Evolutionary conservation across 2,329 filamentous ascomycete genomes (phyloP).

Genomic region (Cladosporium cucumerinum): DNA sequence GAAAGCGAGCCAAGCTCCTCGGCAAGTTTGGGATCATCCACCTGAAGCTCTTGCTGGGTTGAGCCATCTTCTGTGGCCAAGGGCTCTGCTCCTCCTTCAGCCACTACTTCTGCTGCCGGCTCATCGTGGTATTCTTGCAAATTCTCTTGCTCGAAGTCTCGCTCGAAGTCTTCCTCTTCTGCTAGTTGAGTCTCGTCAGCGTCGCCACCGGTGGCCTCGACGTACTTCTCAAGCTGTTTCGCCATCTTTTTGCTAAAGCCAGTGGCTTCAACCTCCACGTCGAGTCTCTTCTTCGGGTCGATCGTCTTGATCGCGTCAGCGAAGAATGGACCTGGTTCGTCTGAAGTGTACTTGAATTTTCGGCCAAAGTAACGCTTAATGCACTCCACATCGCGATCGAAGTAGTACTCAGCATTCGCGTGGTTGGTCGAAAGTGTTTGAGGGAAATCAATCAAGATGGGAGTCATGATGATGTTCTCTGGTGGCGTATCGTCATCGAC

Average conservation of each 20-base stretch:
- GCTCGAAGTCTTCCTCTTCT: constrained; percentile 32
- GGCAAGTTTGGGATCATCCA: constrained; percentile 25
- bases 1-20: constrained; percentile 25
- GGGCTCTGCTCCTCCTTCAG: constrained; percentile 17
- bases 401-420: constrained; percentile 91
- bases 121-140: constrained; percentile 38
- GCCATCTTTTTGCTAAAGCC: constrained; percentile 97
- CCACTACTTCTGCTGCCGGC: constrained; percentile 9
- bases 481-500: constrained; percentile 27
- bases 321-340: constrained; percentile 80
- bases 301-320: constrained; percentile 75
- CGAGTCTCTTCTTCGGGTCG: constrained; percentile 67
- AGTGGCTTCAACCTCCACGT: constrained; percentile 85
- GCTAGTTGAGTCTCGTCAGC: constrained; percentile 33
- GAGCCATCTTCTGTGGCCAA: constrained; percentile 18
- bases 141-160: constrained; percentile 36
- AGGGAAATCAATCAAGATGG: constrained; percentile 93
- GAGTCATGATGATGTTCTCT: constrained; percentile 59
- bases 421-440: constrained; percentile 98
- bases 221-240: constrained; percentile 87
- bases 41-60: constrained; percentile 16
- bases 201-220: constrained; percentile 58
- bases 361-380: constrained; percentile 92
- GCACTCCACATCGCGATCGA: constrained; percentile 91
- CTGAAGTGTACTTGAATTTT: constrained; percentile 81